Evolutionary conservation across 2,329 filamentous ascomycete genomes (phyloP), one percentile per base, ranked within the genome.

Genomic region (Fusarium verticillioides): DNA sequence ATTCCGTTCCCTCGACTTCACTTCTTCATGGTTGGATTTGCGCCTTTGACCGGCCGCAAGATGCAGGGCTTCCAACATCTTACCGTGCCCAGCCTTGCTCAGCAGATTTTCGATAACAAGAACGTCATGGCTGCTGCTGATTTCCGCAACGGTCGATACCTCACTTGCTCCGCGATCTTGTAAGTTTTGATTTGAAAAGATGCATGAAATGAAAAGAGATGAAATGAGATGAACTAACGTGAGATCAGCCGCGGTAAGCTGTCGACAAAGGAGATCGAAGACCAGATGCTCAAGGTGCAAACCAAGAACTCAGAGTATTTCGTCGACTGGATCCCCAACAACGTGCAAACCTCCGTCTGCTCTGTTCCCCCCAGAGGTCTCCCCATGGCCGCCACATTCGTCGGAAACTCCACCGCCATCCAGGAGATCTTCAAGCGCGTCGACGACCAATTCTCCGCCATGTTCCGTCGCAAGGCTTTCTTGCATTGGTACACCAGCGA

Each of bases 391-490:
- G 96, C 96, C 53, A 99, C 96, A 83, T 99, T 99, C 80, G 94
- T 99, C 78, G 96, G 96, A 82, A 99, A 99, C 92, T 98, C 95
- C 75, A 99, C 96, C 79, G 96, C 96, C 78, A 98, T 99, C 87
- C 96, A 99, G 90, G 96, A 99, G 89, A 93, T 99, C 80, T 99
- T 99, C 93, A 98, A 99, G 94, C 96, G 96, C 90, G 89, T 99
- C 80, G 96, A 96, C 84, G 96, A 98, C 86, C 96, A 98, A 89
- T 99, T 99, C 92, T 95, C 93, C 87, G 96, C 95, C 84, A 99
- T 99, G 96, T 99, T 99, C 93, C 91, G 96, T 88, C 95, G 96
- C 88, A 99, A 98, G 94, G 96, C 96, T 91, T 99, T 99, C 94
- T 94, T 99, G 91, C 96, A 98, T 90, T 99, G 96, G 96, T 99